Evolutionary conservation across 257 asterid species (phyloP), one percentile per base, ranked within the genome.

Genomic region (Penstemon eatonii): DNA sequence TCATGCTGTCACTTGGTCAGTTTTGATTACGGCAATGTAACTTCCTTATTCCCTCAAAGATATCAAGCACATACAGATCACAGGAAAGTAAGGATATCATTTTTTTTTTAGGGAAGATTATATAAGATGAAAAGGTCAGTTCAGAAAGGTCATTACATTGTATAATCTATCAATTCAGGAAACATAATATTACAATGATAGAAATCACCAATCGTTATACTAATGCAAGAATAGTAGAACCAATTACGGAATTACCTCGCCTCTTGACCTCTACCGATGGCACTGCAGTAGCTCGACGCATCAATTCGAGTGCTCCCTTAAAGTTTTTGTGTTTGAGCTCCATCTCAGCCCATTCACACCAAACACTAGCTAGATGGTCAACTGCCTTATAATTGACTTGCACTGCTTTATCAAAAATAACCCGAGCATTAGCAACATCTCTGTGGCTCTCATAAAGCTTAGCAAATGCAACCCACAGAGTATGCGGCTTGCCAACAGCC

Each of bases 311-410:
- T n/a, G 99, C 96, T 44, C 93, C 96, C 74, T 91, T 80, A 43
- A 89, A 89, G 61, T 94, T 94, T 70, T 84, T 87, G 92, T 91
- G 96, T 36, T 90, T 84, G 57, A 91, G 95, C 78, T 94, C 99
- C 97, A 94, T 94, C 86, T 94, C 99, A 0, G 97, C 96, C 99
- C 99, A 91, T 62, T 94, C 97, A 78, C 97, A 91, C 97, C 96
- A 94, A 60, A 91, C 80, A 62, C 96, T 86, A 51, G 97, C 96
- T 67, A 94, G 86, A 81, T 94, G 97, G 68, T 94, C 99, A 65
- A 94, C 96, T 5, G 87, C 70, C 83, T 94, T 91, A 72, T 83
- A 91, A 57, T 83, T 89, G 71, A 94, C 99, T 80, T 94, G 99
- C 78, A 94, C 97, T 9, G 99, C 96, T 82, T 91, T 94, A 72